Conservation (phyloP, 768 basidiomycete genomes). For the Termitomyces heimii region DNA sequence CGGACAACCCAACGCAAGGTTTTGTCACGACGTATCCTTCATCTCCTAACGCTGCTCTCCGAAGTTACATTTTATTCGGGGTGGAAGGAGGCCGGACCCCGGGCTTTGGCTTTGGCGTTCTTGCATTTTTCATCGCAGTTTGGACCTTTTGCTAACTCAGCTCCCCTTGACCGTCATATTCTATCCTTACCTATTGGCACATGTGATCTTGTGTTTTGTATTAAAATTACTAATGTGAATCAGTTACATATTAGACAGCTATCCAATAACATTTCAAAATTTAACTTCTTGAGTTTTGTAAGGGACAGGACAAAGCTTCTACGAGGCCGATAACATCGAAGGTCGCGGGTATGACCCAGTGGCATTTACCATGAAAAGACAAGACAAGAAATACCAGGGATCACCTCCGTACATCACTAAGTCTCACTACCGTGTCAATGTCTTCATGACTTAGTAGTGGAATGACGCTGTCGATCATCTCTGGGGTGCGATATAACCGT, state of each 20-base stretch:
- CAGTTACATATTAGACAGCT: neutral
- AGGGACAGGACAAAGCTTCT: too few relatives aligned
- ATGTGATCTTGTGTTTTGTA: neutral
- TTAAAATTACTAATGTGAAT: neutral
- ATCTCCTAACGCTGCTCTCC: constrained; percentile 13
- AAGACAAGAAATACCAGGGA: too few relatives aligned
- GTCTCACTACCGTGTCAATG: too few relatives aligned
- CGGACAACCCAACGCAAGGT: constrained; percentile 28
- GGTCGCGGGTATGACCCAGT: neutral
- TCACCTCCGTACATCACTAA: neutral
- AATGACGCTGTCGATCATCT: too few relatives aligned
- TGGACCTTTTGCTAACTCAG: constrained; percentile 8
- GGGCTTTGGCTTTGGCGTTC: constrained; percentile 8
- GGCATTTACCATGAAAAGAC: neutral
- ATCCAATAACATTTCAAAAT: neutral
- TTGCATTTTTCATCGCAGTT: constrained; percentile 6
- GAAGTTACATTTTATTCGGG: constrained; percentile 3
- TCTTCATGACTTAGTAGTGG: too few relatives aligned
- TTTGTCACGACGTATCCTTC: constrained; percentile 30
- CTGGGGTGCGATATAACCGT: too few relatives aligned
- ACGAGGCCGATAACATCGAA: too few relatives aligned
- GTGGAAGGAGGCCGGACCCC: constrained; percentile 2
- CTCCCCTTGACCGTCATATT: neutral
- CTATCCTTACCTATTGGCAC: neutral
- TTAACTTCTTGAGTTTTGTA: too few relatives aligned